These are phyloP conservation scores for Cafeteria roenbergensis DNA, from an alignment of 108 stramenopile species.

Conservation along the genomic window DNA sequence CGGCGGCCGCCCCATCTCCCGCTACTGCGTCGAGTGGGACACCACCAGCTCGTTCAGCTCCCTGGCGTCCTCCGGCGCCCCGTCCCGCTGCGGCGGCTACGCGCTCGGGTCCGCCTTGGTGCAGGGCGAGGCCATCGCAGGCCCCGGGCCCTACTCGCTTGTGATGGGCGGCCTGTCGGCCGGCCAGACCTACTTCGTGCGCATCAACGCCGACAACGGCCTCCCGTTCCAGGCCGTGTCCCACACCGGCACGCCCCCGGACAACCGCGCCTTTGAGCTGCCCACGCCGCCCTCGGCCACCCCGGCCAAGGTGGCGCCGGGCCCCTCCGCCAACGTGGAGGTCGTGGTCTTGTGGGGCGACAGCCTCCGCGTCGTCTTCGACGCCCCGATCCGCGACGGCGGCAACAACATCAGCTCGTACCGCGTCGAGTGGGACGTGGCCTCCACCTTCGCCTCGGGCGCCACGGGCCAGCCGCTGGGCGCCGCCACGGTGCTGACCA, in stretches of 20 bases:
- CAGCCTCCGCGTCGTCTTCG: conserved; percentile 39
- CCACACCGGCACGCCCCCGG: conserved; percentile 35
- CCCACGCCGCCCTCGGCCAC: conserved; percentile 20
- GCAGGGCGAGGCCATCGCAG: conserved; percentile 27
- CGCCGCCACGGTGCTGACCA: not conserved
- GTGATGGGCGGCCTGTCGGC: conserved; percentile 41
- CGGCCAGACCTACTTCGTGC: conserved; percentile 43
- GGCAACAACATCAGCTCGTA: conserved; percentile 46
- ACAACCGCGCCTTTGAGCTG: conserved; percentile 47
- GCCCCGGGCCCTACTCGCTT: conserved; percentile 34
- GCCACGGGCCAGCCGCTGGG: not conserved
- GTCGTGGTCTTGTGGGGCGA: conserved; percentile 29
- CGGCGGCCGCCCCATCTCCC: conserved; percentile 34
- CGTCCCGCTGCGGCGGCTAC: conserved; percentile 32
- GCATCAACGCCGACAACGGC: conserved; percentile 50
- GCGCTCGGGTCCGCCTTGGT: conserved; percentile 39
- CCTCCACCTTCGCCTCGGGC: conserved; percentile 24
- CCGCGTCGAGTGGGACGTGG: conserved; percentile 42
- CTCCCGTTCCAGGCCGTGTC: conserved; percentile 43
- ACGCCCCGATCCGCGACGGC: conserved; percentile 46
- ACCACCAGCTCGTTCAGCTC: conserved; percentile 29
- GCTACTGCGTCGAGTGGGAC: conserved; percentile 62
- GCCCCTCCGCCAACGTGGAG: conserved; percentile 35
- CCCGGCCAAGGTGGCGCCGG: conserved; percentile 50
- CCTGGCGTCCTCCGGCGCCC: conserved; percentile 27